Base-by-base conservation (phyloP, 768 basidiomycete genomes). In the Boletus pseudopeckii region DNA sequence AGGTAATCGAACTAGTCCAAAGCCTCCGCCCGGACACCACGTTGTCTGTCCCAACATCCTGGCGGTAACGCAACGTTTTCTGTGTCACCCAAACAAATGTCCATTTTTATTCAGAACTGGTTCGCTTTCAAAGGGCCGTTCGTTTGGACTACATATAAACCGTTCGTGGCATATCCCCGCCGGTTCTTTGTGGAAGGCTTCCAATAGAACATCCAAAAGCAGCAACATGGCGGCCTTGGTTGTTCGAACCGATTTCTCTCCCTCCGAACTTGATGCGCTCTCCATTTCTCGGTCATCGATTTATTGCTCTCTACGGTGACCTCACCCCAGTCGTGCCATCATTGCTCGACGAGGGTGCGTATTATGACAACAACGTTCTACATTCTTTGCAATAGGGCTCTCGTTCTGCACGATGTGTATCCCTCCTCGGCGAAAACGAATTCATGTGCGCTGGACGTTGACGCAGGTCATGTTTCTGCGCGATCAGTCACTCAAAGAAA, bases 101-200 rank as follows among this genome's bases (percentile, higher is more conserved):
- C 50, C 45, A 45, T 40, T 40, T 58, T 45, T 15, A 30, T 18
- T 48, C 13, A 38, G 45, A 56, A 50, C 61, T 34, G 43, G 57
- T 46, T 59, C 40, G 50, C 39, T 60, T 56, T 37, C 9, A 28
- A 28, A 45, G 10, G 5, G n/a, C 38, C 37, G 36, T 38, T 39
- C 22, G 26, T 14, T 38, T 37, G 33, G n/a, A 7, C 17, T n/a
- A 28, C 28, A 9, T 15, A 5, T 15, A 5, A 44, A 15, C 34
- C 17, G 30, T 55, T 48, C 33, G 42, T 41, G 50, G 53, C 46
- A 60, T 52, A 60, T 43, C 40, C 48, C 56, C 64, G 50, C 52
- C 45, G 48, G 50, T 50, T 40, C 44, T n/a, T 32, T 26, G 38
- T 52, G 40, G 62, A 67, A 59, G 20, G 40, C 41, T 66, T 68